Percentiles rank a stretch among this genome's conserved stretches.
These are phyloP conservation scores for Cutaneotrichosporon cutaneum DNA, from an alignment of 1,284 basidiomycete species.

Conservation along the genomic window DNA sequence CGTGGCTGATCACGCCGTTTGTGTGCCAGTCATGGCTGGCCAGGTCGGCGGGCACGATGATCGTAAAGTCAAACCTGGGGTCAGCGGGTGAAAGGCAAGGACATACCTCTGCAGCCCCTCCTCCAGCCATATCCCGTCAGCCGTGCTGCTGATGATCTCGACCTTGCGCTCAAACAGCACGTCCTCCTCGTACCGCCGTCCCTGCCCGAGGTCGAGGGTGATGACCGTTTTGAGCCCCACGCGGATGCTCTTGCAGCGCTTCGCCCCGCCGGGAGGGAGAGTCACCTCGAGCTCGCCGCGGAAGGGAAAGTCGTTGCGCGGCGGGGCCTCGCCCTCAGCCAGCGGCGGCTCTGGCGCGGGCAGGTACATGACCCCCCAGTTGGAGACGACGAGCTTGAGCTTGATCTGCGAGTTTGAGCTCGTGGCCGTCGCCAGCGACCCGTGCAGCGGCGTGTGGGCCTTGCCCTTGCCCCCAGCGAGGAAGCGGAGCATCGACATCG, in stretches of 20 bases:
- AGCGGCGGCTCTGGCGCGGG: slow-evolving; percentile 11
- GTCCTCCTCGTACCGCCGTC: slow-evolving; percentile 32
- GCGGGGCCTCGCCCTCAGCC: slow-evolving; percentile 3
- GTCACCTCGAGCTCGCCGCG: slow-evolving; percentile 20
- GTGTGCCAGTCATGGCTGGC: slow-evolving; percentile 31
- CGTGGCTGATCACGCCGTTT: slow-evolving; percentile 21
- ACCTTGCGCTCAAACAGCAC: slow-evolving; percentile 29
- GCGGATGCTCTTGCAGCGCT: slow-evolving; percentile 34
- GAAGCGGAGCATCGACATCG: slow-evolving; percentile 19
- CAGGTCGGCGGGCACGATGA: slow-evolving; percentile 29
- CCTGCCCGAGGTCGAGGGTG: slow-evolving; percentile 29
- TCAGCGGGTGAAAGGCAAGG: not conserved
- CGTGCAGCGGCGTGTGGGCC: not conserved
- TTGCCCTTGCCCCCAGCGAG: slow-evolving; percentile 9
- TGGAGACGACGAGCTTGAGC: slow-evolving; percentile 10
- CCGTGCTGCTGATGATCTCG: slow-evolving; percentile 26
- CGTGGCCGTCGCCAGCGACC: not conserved
- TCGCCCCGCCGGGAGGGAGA: not conserved
- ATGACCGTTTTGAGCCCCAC: slow-evolving; percentile 28
- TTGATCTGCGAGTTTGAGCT: not conserved
- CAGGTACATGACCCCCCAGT: slow-evolving; percentile 19
- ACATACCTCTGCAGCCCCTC: slow-evolving; percentile 34
- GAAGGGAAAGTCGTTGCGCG: slow-evolving; percentile 14
- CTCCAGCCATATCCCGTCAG: slow-evolving; percentile 31
- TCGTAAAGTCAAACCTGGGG: slow-evolving; percentile 30